phyloP scores from a whole-genome alignment of 768 basidiomycete genomes.

The Pisolithus microcarpus region DNA sequence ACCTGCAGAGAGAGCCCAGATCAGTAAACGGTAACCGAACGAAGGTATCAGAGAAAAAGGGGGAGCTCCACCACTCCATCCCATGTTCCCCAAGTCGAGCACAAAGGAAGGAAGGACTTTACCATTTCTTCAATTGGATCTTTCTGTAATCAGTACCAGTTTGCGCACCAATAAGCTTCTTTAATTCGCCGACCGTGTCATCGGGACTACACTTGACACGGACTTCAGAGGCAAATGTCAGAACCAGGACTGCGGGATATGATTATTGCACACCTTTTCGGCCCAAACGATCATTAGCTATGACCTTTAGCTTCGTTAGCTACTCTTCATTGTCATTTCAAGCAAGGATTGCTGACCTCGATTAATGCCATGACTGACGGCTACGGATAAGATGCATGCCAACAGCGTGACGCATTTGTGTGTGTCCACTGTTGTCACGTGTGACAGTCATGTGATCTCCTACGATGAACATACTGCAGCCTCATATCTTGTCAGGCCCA shows the following conservation, averaged over 20 bases:
- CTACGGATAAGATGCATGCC: not conserved
- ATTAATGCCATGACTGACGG: conserved; percentile 42
- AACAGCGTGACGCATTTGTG: not conserved
- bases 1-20: conserved; percentile 44
- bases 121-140: conserved; percentile 98
- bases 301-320: conserved; percentile 46
- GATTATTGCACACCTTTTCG: conserved; percentile 65
- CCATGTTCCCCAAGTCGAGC: not conserved
- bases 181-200: conserved; percentile 95
- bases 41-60: not conserved
- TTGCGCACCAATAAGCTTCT: conserved; percentile 95
- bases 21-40: not conserved
- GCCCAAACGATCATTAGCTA: conserved; percentile 93
- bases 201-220: conserved; percentile 93
- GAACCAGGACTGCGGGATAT: not conserved
- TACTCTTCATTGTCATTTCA: not conserved
- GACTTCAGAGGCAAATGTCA: conserved; percentile 42
- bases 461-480: not conserved
- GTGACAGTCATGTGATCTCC: conserved; percentile 19
- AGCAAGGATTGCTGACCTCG: conserved; percentile 33
- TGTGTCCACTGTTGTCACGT: conserved; percentile 6
- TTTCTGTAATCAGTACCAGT: conserved; percentile 81
- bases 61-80: not conserved
- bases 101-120: not conserved
- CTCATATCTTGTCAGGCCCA: not conserved